Conservation (phyloP, 1,284 basidiomycete genomes). For the Cronartium ribicola region DNA sequence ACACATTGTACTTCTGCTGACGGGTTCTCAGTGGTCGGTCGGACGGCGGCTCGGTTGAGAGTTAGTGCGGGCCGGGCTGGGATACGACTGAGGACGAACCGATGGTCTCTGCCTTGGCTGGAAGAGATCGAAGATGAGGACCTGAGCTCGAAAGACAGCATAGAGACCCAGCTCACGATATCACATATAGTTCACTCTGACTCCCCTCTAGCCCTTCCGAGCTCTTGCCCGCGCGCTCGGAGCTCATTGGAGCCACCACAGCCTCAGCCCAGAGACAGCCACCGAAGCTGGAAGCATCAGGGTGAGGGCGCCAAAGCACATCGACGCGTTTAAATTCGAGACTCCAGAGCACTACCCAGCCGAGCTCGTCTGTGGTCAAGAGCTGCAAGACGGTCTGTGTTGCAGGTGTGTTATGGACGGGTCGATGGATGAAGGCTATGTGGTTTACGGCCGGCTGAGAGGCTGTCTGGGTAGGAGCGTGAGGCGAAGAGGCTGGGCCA, state of each 20-base stretch:
- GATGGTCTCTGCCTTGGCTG: slow-evolving; percentile 36
- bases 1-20: slow-evolving; percentile 9
- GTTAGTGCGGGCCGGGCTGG: slow-evolving; percentile 1
- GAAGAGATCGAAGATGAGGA: not conserved
- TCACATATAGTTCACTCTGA: slow-evolving; percentile 7
- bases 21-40: slow-evolving; percentile 5
- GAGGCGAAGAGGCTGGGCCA: not conserved
- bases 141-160: not conserved
- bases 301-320: slow-evolving; percentile 29
- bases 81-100: slow-evolving; percentile 6
- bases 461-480: not conserved
- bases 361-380: slow-evolving; percentile 28
- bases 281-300: slow-evolving; percentile 3
- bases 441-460: not conserved
- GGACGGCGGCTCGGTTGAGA: slow-evolving; percentile 22
- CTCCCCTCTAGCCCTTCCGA: not conserved
- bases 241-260: not conserved
- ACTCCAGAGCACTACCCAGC: slow-evolving; percentile 19
- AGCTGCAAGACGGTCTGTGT: slow-evolving; percentile 1
- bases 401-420: not conserved
- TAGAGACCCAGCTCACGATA: slow-evolving; percentile 20
- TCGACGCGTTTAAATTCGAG: slow-evolving; percentile 26
- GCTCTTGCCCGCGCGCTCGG: not conserved
- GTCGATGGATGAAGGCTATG: slow-evolving; percentile 15
- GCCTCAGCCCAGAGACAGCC: slow-evolving; percentile 33